phyloP scores from a whole-genome alignment of 2,329 filamentous ascomycete species.

The Stylonectria norvegica region DNA sequence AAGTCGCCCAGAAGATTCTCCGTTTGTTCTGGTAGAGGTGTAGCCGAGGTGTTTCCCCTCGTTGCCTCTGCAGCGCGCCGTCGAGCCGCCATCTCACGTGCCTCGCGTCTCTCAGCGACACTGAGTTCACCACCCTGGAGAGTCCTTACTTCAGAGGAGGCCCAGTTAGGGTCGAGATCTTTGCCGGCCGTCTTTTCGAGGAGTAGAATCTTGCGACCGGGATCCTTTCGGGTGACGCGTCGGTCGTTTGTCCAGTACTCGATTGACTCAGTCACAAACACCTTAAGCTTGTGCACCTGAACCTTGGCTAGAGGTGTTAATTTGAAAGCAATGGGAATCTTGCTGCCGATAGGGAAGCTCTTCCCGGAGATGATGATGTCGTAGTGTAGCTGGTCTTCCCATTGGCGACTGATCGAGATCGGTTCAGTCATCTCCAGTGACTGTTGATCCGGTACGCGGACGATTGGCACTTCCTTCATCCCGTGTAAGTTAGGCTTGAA shows the following conservation, averaged over 20 bases:
- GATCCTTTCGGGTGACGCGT: conserved; percentile 79
- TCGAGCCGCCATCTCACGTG: conserved; percentile 43
- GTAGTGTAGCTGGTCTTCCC: conserved; percentile 94
- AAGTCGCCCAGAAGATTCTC: conserved; percentile 80
- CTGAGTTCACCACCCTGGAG: conserved; percentile 76
- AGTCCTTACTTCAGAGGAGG: conserved; percentile 72
- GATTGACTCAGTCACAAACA: conserved; percentile 84
- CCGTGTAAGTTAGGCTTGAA: conserved; percentile 88
- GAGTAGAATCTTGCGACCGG: conserved; percentile 76
- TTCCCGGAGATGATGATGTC: conserved; percentile 96
- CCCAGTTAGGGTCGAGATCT: conserved; percentile 68
- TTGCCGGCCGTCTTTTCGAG: conserved; percentile 86
- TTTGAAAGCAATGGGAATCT: conserved; percentile 91
- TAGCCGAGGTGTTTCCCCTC: conserved; percentile 36
- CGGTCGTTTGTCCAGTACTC: conserved; percentile 89
- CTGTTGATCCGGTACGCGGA: conserved; percentile 80
- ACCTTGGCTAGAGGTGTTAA: conserved; percentile 90
- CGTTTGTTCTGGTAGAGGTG: conserved; percentile 47
- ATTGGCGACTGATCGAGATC: conserved; percentile 87
- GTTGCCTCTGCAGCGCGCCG: conserved; percentile 54
- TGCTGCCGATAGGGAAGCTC: conserved; percentile 83
- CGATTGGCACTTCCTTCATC: conserved; percentile 75
- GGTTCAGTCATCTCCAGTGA: conserved; percentile 89
- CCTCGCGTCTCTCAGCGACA: conserved; percentile 44
- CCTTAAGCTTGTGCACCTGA: conserved; percentile 87